A percentile compares a stretch with the other conserved stretches of the same genome.
Conservation (phyloP, 352 stramenopile genomes). For the Pythium sukuiense region DNA sequence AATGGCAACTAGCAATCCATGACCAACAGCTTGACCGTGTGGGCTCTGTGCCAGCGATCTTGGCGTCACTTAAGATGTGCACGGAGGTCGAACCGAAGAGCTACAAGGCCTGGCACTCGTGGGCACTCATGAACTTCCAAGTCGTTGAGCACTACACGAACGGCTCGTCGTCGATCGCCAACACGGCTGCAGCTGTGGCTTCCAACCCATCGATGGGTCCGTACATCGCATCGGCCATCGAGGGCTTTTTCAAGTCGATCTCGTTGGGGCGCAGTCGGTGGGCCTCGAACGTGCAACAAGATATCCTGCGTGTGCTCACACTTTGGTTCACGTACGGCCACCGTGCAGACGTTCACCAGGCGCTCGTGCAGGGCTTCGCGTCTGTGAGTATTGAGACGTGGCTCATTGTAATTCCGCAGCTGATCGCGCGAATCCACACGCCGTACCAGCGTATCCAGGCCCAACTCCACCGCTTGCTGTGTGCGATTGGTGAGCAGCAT, state of each 20-base stretch:
- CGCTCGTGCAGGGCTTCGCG: constrained; percentile 86
- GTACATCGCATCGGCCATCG: constrained; percentile 92
- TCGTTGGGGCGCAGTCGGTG: constrained; percentile 94
- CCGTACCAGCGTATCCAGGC: constrained; percentile 76
- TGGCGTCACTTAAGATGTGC: constrained; percentile 81
- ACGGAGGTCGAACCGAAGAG: constrained; percentile 88
- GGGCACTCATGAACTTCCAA: constrained; percentile 98
- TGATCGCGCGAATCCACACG: constrained; percentile 93
- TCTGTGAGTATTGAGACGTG: constrained; percentile 97
- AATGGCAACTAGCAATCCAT: constrained; percentile 82
- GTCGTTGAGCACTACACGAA: constrained; percentile 89
- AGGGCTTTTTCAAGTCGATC: constrained; percentile 98
- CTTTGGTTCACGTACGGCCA: constrained; percentile 98
- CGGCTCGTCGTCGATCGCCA: constrained; percentile 28
- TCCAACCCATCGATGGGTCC: constrained; percentile 45
- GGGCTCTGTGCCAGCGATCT: constrained; percentile 58
- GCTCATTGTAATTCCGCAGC: constrained; percentile 98
- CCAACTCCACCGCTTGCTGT: constrained; percentile 84
- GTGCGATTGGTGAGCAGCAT: constrained; percentile 93
- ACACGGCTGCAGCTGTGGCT: constrained; percentile 45
- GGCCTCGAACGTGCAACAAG: constrained; percentile 87
- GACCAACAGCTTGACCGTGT: constrained; percentile 78
- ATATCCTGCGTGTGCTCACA: constrained; percentile 98
- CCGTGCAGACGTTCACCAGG: constrained; percentile 86
- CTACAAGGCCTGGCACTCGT: constrained; percentile 98